Evolutionary conservation across 2,329 filamentous ascomycete species (phyloP).

Genomic region (Xylariaceae sp.): DNA sequence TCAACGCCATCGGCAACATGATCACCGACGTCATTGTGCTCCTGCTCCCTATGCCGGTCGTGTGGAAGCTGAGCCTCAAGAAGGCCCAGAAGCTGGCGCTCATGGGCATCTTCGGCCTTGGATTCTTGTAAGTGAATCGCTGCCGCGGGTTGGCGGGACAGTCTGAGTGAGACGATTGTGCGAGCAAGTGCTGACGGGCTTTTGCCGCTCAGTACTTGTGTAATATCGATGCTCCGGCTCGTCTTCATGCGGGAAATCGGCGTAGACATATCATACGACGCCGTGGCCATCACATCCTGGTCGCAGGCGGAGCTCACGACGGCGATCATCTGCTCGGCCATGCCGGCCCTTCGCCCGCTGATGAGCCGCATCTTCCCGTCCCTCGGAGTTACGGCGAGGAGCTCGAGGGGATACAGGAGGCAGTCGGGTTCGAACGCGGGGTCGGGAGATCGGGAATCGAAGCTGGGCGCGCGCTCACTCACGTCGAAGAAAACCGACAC

Average conservation of each 20-base stretch:
- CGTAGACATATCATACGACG: conserved; percentile 12
- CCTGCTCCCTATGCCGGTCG: conserved; percentile 15
- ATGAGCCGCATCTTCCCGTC: not conserved
- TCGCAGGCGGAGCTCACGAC: conserved; percentile 14
- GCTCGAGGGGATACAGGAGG: not conserved
- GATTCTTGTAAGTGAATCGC: conserved; percentile 13
- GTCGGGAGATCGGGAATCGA: not conserved
- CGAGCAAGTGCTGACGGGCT: too few species aligned
- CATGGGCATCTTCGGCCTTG: conserved; percentile 12
- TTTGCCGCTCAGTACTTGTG: not conserved
- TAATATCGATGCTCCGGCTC: not conserved
- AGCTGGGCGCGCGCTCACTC: not conserved
- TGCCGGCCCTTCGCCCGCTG: conserved; percentile 16
- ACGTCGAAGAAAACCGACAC: not conserved
- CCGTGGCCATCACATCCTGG: conserved; percentile 9
- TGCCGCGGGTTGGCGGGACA: not conserved
- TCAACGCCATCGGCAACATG: conserved; percentile 16
- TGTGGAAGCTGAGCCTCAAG: conserved; percentile 14
- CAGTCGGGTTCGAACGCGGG: not conserved
- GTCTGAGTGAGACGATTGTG: too few species aligned
- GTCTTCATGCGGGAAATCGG: conserved; percentile 5
- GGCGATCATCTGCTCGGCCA: conserved; percentile 14
- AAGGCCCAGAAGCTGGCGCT: conserved; percentile 13
- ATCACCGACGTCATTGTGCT: conserved; percentile 16
- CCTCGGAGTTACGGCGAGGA: not conserved